A percentile compares a stretch with the other conserved stretches of the same genome.
Conservation (phyloP, 768 basidiomycete genomes). For the Boletus speciosus region DNA sequence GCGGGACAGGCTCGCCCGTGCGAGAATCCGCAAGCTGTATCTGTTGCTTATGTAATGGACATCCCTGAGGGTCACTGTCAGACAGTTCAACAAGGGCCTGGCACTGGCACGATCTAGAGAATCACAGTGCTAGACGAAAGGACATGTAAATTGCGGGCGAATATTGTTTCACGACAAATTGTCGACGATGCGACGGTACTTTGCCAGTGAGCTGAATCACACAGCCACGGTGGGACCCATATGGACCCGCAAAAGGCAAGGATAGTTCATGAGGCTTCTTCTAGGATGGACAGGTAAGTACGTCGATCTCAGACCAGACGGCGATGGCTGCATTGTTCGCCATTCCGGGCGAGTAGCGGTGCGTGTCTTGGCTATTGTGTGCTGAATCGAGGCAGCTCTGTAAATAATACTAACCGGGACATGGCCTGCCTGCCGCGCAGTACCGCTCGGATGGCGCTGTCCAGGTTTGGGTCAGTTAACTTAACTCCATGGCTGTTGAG, state of each 20-base stretch:
- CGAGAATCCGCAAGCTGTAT: conserved; percentile 13
- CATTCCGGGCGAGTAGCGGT: conserved; percentile 22
- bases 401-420: not conserved
- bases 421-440: conserved; percentile 1
- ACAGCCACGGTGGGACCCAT: conserved; percentile 43
- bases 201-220: conserved; percentile 1
- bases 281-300: not conserved
- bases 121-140: not conserved
- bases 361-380: conserved; percentile 24
- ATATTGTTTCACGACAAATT: not conserved
- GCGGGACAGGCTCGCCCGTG: conserved; percentile 18
- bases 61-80: not conserved
- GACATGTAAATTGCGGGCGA: not conserved
- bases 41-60: conserved; percentile 22
- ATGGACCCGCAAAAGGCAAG: conserved; percentile 39
- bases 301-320: conserved; percentile 18
- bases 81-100: not conserved
- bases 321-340: conserved; percentile 25
- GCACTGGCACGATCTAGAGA: not conserved
- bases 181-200: not conserved
- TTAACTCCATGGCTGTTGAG: not conserved
- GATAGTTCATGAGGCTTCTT: conserved; percentile 1
- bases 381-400: conserved; percentile 20
- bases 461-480: not conserved
- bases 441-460: not conserved